Evolutionary conservation across 148 eudicot species (phyloP).

Genomic region (Pouteria glomerata): DNA sequence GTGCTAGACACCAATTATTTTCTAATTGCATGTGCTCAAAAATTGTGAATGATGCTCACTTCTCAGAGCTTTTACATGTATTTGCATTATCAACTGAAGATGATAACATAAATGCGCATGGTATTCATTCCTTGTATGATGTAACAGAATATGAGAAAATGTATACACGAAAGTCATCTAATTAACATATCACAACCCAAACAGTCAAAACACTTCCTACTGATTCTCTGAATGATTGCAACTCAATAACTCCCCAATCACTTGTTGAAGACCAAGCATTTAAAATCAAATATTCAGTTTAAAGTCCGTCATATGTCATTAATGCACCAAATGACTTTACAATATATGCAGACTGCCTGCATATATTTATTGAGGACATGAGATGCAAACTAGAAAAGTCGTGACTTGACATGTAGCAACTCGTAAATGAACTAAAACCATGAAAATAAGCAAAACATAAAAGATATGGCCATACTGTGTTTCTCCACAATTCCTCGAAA

Average conservation of each 20-base stretch:
- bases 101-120: not conserved
- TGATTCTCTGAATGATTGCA: not conserved
- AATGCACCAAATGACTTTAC: not conserved
- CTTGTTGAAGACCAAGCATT: not conserved
- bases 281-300: not conserved
- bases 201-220: not conserved
- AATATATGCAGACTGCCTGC: not conserved
- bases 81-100: not conserved
- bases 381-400: not conserved
- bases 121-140: not conserved
- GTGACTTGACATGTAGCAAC: not conserved
- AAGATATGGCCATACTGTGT: slow-evolving; percentile 48
- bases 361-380: slow-evolving; percentile 1
- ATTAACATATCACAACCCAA: not conserved
- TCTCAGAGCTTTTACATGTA: not conserved
- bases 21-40: not conserved
- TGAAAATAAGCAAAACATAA: not conserved
- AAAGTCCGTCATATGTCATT: not conserved
- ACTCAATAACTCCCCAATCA: not conserved
- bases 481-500: slow-evolving; percentile 52
- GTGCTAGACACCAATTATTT: not conserved
- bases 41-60: not conserved
- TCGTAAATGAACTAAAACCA: not conserved
- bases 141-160: not conserved
- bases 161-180: not conserved